A percentile compares a stretch with the other conserved stretches of the same genome.
These are phyloP conservation scores for Neopestalotiopsis rosae DNA, from an alignment of 2,329 filamentous ascomycete genomes.

Conservation along the genomic window DNA sequence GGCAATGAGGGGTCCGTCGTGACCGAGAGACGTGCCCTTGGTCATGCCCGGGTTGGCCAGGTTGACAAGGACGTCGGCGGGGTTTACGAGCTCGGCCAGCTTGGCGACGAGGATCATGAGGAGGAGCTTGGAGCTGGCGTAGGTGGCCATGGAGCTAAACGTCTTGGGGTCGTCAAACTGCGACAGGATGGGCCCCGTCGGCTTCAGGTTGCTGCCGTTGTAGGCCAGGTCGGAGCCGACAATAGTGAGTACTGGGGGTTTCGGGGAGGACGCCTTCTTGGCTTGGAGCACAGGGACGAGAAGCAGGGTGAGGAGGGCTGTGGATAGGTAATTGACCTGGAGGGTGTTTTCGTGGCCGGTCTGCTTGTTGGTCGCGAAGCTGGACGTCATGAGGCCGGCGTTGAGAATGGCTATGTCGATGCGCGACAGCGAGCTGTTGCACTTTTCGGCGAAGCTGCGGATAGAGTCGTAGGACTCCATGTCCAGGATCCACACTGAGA, in stretches of 20 bases:
- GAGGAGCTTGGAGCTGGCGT: slow-evolving; percentile 30
- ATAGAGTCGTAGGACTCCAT: slow-evolving; percentile 22
- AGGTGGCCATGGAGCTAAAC: slow-evolving; percentile 41
- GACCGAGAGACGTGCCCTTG: slow-evolving; percentile 20
- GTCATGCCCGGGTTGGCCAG: slow-evolving; percentile 27
- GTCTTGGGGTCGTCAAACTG: slow-evolving; percentile 54
- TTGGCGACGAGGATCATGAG: slow-evolving; percentile 90
- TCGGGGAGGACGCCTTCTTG: neutral
- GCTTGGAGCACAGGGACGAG: slow-evolving; percentile 14
- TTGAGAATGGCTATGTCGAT: slow-evolving; percentile 24
- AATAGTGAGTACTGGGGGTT: slow-evolving; percentile 25
- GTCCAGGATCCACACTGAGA: slow-evolving; percentile 26
- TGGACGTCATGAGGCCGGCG: slow-evolving; percentile 19
- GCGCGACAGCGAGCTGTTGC: neutral
- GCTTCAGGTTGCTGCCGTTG: neutral
- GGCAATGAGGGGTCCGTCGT: slow-evolving; percentile 5
- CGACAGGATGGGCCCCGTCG: slow-evolving; percentile 22
- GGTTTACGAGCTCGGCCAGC: slow-evolving; percentile 35
- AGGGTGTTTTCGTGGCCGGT: slow-evolving; percentile 15
- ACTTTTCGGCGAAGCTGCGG: slow-evolving; percentile 17
- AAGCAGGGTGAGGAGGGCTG: slow-evolving; percentile 1
- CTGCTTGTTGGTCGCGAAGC: neutral
- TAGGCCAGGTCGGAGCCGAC: slow-evolving; percentile 22
- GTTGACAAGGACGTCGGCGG: slow-evolving; percentile 27
- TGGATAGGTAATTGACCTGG: slow-evolving; percentile 15